Conservation (phyloP, 1,284 basidiomycete species). For the Fomitopsis betulina region DNA sequence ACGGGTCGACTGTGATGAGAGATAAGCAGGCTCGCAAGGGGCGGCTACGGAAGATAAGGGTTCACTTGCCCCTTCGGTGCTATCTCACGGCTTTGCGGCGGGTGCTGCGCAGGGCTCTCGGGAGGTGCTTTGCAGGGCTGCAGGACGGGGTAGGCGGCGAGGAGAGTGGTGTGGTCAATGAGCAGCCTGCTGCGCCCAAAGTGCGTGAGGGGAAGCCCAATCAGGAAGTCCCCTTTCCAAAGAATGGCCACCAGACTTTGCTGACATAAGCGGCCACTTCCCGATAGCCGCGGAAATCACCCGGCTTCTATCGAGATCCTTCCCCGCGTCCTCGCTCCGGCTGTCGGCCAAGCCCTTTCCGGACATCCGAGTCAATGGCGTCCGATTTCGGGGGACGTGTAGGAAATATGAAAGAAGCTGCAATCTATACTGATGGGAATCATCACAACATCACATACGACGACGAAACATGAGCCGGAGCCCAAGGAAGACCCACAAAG, state of each 20-base stretch:
- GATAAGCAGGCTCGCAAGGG: conserved; percentile 3
- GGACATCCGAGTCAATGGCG: background rate
- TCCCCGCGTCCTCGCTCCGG: background rate
- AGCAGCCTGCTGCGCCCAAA: background rate
- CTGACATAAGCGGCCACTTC: background rate
- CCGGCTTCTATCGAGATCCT: background rate
- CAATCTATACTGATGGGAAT: no score
- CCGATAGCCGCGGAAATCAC: background rate
- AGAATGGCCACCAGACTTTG: background rate
- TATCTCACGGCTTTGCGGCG: background rate
- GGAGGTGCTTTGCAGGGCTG: background rate
- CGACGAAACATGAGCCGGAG: no score
- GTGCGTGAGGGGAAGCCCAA: background rate
- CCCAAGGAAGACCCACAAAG: no score
- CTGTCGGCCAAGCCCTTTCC: background rate
- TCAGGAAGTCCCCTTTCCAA: background rate
- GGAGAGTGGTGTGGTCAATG: background rate
- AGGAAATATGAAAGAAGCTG: no score
- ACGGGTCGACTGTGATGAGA: conserved; percentile 2
- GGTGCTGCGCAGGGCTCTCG: background rate
- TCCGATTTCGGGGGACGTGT: no score
- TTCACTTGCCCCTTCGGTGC: background rate
- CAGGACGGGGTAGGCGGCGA: background rate
- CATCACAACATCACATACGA: no score
- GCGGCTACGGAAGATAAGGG: conserved; percentile 2